A percentile compares a stretch with the other conserved stretches of the same genome.
These are phyloP conservation scores for Sporopachydermia cereana DNA, from an alignment of 1,139 yeast species.

Conservation along the genomic window DNA sequence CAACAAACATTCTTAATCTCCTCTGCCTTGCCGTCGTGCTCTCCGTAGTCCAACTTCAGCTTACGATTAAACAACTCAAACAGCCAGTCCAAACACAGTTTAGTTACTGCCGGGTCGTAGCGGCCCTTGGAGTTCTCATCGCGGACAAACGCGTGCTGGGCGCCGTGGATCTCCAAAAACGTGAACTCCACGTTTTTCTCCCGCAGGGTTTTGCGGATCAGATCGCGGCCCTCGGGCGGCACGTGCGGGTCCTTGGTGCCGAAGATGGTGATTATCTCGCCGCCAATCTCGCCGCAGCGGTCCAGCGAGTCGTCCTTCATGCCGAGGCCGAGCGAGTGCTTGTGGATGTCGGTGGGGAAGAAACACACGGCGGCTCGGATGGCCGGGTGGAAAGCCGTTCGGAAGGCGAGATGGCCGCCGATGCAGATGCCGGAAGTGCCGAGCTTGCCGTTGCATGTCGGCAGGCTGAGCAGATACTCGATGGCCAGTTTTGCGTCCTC, in stretches of 20 bases:
- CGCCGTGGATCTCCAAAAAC: slow-evolving; percentile 64
- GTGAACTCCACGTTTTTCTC: slow-evolving; percentile 51
- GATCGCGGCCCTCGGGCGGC: slow-evolving; percentile 65
- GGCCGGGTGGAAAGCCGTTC: slow-evolving; percentile 57
- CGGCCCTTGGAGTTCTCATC: slow-evolving; percentile 73
- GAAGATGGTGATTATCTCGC: slow-evolving; percentile 57
- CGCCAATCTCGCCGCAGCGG: slow-evolving; percentile 41
- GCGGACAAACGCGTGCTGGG: slow-evolving; percentile 75
- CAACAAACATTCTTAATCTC: slow-evolving; percentile 58
- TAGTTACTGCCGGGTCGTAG: slow-evolving; percentile 66
- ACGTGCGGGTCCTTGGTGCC: slow-evolving; percentile 78
- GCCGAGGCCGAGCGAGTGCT: slow-evolving; percentile 52
- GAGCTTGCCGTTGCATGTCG: slow-evolving; percentile 59
- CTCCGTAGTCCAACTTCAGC: slow-evolving; percentile 58
- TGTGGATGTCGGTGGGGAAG: slow-evolving; percentile 74
- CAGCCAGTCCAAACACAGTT: slow-evolving; percentile 54
- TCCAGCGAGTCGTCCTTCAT: slow-evolving; percentile 51
- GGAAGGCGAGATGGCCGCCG: slow-evolving; percentile 74
- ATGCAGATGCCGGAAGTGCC: slow-evolving; percentile 86
- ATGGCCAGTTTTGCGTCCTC: slow-evolving; percentile 59
- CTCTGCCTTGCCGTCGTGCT: slow-evolving; percentile 36
- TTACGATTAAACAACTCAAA: slow-evolving; percentile 60
- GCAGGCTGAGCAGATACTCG: slow-evolving; percentile 45
- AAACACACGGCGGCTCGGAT: slow-evolving; percentile 62
- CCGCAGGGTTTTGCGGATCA: slow-evolving; percentile 53